These are phyloP conservation scores for Boletellus ananiceps DNA, from an alignment of 768 basidiomycete genomes.

Conservation along the genomic window DNA sequence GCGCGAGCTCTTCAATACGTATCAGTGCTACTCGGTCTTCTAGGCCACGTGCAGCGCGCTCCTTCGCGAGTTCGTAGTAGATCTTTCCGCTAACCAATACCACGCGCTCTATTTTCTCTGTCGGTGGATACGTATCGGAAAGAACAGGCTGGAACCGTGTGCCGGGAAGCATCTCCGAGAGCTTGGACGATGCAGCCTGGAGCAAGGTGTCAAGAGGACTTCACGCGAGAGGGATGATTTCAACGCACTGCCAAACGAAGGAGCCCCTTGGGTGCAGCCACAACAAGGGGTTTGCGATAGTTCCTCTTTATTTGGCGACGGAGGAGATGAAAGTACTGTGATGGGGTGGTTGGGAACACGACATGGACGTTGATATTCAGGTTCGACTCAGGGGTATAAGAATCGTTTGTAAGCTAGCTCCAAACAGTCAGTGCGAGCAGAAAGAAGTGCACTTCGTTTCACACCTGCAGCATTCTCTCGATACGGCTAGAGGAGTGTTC, in stretches of 20 bases:
- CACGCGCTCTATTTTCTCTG: slow-evolving; percentile 51
- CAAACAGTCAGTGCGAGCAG: neutral
- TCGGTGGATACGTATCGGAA: slow-evolving; percentile 38
- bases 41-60: slow-evolving; percentile 48
- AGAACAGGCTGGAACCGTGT: slow-evolving; percentile 68
- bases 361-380: slow-evolving; percentile 79
- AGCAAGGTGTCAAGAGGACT: neutral
- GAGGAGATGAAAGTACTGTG: slow-evolving; percentile 92
- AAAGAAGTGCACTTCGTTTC: neutral
- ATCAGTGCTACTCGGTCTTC: slow-evolving; percentile 58
- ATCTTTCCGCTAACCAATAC: slow-evolving; percentile 78
- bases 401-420: slow-evolving; percentile 74
- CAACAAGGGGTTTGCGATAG: slow-evolving; percentile 80
- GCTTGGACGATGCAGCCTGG: slow-evolving; percentile 68
- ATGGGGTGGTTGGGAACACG: slow-evolving; percentile 81
- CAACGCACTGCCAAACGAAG: slow-evolving; percentile 65
- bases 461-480: slow-evolving; percentile 87
- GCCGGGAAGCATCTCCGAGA: slow-evolving; percentile 56
- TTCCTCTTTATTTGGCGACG: slow-evolving; percentile 80
- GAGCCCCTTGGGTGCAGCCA: slow-evolving; percentile 82
- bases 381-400: slow-evolving; percentile 31
- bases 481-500: slow-evolving; percentile 89
- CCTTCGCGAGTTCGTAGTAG: slow-evolving; percentile 81
- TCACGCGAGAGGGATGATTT: neutral
- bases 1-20: slow-evolving; percentile 81